Conservation (phyloP, 2,329 filamentous ascomycete genomes). For the Botrytis tulipae region DNA sequence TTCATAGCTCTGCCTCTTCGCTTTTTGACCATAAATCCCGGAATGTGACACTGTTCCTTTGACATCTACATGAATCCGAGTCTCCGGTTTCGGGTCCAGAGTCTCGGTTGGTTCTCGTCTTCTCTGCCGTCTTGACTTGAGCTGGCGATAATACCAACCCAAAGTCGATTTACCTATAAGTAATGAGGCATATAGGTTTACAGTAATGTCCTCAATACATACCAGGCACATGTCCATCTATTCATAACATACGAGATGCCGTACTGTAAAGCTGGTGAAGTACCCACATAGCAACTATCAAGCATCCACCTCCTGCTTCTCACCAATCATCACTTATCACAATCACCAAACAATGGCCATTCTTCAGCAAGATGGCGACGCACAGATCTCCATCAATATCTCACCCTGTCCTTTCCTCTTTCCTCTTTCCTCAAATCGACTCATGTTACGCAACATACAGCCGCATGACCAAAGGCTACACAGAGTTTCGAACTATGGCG, state of each 20-base stretch:
- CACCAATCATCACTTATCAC: neutral
- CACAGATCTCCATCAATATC: constrained; percentile 19
- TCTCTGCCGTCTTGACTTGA: neutral
- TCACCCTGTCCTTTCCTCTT: constrained; percentile 9
- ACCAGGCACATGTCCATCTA: neutral
- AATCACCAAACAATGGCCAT: constrained; percentile 1
- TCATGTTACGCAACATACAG: constrained; percentile 11
- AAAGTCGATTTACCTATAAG: neutral
- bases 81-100: constrained; percentile 11
- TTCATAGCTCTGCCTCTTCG: neutral
- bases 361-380: constrained; percentile 21
- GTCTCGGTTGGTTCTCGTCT: neutral
- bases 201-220: neutral
- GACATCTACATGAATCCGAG: constrained; percentile 13
- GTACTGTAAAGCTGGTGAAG: constrained; percentile 5
- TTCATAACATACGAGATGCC: neutral
- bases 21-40: neutral
- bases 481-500: constrained; percentile 6
- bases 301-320: neutral
- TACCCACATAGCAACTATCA: neutral
- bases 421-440: constrained; percentile 2
- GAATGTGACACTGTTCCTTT: constrained; percentile 1
- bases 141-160: neutral
- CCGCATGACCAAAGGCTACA: constrained; percentile 18
- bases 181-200: neutral